Conservation (phyloP, 257 asterid species). For the Capsicum rhomboideum region DNA sequence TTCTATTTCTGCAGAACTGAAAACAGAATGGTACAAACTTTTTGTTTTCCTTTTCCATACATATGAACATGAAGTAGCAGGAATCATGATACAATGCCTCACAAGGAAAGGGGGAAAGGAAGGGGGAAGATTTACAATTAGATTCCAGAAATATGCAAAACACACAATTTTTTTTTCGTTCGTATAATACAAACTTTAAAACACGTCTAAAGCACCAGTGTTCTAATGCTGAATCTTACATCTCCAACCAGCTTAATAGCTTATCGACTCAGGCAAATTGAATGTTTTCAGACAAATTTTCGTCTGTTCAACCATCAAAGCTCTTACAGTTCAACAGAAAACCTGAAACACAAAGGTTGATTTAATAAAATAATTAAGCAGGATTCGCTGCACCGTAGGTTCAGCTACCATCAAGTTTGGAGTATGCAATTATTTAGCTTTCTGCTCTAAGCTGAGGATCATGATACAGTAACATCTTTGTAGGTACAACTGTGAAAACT, state of each 20-base stretch:
- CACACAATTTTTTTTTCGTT: not conserved
- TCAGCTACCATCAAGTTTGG: not conserved
- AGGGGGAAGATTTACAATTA: not conserved
- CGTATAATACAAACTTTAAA: not conserved
- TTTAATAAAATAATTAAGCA: too few species aligned
- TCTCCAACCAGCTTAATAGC: not conserved
- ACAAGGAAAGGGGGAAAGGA: not conserved
- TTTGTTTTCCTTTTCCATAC: not conserved
- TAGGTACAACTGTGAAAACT: not conserved
- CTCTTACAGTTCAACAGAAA: conserved; percentile 21
- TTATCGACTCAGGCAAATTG: not conserved
- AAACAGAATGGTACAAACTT: not conserved
- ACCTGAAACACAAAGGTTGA: conserved; percentile 22
- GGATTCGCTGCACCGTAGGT: not conserved
- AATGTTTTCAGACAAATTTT: not conserved
- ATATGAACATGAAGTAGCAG: not conserved
- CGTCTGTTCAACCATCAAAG: conserved; percentile 6
- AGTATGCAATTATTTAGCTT: not conserved
- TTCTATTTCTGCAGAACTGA: not conserved
- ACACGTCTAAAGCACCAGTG: not conserved
- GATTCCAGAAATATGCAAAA: not conserved
- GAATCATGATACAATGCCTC: not conserved
- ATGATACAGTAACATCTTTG: not conserved
- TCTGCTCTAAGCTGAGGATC: not conserved
- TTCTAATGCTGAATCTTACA: not conserved